A percentile compares a stretch with the other conserved stretches of the same genome.
These are phyloP conservation scores for Phytopythium oedochilum DNA, from an alignment of 352 stramenopile species.

Conservation along the genomic window DNA sequence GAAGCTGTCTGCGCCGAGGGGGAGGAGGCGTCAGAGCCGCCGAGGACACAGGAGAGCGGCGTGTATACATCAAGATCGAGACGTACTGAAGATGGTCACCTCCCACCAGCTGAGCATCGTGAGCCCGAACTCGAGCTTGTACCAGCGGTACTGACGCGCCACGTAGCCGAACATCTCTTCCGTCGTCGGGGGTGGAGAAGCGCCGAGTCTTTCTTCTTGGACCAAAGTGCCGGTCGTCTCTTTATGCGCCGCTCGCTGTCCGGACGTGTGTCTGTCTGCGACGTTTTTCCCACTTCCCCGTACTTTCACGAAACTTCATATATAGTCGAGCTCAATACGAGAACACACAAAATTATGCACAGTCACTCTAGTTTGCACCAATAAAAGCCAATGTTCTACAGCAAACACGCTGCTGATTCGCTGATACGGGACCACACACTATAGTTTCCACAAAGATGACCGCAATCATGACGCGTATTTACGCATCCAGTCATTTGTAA, in stretches of 20 bases:
- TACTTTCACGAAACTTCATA: no score
- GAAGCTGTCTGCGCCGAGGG: constrained; percentile 44
- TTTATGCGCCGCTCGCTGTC: background rate
- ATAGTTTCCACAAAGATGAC: background rate
- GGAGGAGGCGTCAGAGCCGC: background rate
- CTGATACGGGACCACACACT: no score
- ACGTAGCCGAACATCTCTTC: constrained; percentile 53
- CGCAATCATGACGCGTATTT: background rate
- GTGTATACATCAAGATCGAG: background rate
- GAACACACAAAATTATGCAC: no score
- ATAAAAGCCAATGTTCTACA: no score
- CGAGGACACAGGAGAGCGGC: background rate
- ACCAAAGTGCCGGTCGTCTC: no score
- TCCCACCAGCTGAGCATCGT: constrained; percentile 82
- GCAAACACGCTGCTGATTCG: no score
- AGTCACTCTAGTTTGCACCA: no score
- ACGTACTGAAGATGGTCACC: constrained; percentile 82
- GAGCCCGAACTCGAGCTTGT: constrained; percentile 86
- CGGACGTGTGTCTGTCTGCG: background rate
- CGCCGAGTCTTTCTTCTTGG: no score
- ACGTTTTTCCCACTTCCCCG: background rate
- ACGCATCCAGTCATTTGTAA: constrained; percentile 15
- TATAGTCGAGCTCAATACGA: no score
- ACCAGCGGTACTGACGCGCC: constrained; percentile 72
- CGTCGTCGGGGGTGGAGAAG: no score